Conservation (phyloP, 306 rosid species). For the Argentina anserina region DNA sequence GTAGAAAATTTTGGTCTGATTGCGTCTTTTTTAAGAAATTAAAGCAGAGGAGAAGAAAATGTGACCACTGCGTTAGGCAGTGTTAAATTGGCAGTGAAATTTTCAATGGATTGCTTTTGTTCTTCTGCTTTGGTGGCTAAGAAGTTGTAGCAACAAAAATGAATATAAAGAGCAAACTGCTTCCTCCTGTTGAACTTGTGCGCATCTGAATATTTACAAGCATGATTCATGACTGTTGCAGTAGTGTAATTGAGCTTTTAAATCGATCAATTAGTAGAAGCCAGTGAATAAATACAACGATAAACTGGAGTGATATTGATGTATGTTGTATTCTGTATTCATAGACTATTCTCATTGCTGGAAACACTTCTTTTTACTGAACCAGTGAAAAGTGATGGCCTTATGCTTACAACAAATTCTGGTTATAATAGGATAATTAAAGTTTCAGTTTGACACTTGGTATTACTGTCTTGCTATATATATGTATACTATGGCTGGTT, state of each 20-base stretch:
- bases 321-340: neutral
- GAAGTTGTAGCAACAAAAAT: neutral
- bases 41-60: too few species aligned
- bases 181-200: neutral
- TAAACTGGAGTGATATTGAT: neutral
- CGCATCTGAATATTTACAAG: neutral
- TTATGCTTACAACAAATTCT: neutral
- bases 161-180: neutral
- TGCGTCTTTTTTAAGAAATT: neutral
- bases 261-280: neutral
- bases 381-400: neutral
- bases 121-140: neutral
- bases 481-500: too few species aligned
- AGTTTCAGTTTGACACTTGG: neutral
- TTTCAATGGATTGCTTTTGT: neutral
- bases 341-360: neutral
- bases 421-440: neutral
- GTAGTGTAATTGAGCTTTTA: neutral
- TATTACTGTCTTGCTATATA: neutral
- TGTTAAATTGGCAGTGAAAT: too few species aligned
- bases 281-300: neutral
- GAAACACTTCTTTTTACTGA: neutral
- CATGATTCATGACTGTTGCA: too few species aligned
- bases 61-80: too few species aligned
- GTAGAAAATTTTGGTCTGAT: neutral